Conservation (phyloP, 176 grass and related monocot species). For the Poa annua region DNA sequence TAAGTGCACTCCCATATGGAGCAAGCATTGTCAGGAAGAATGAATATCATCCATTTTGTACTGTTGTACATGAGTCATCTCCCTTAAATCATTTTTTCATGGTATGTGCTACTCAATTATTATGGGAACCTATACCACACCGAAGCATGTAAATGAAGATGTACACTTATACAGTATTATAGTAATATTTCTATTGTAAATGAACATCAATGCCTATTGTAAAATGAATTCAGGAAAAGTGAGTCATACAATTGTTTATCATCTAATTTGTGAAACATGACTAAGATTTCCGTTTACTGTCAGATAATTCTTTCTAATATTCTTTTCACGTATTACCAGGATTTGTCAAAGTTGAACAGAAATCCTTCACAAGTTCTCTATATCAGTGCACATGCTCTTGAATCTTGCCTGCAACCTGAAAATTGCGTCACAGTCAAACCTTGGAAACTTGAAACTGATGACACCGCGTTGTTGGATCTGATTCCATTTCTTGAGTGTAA, state of each 20-base stretch:
- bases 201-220: not conserved
- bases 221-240: not conserved
- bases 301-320: constrained; percentile 26
- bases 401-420: constrained; percentile 73
- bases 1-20: constrained; percentile 29
- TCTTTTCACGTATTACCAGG: constrained; percentile 53
- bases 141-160: constrained; percentile 23
- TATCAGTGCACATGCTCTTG: constrained; percentile 72
- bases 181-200: constrained; percentile 22
- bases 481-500: constrained; percentile 99
- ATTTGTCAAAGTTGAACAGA: constrained; percentile 94
- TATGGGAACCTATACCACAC: constrained; percentile 4
- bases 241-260: not conserved
- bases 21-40: constrained; percentile 6
- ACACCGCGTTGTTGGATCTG: constrained; percentile 88
- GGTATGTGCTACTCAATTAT: constrained; percentile 12
- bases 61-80: constrained; percentile 17
- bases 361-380: constrained; percentile 80
- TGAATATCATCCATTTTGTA: constrained; percentile 29
- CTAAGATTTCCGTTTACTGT: constrained; percentile 1
- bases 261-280: not conserved
- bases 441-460: constrained; percentile 83
- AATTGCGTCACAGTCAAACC: constrained; percentile 77
- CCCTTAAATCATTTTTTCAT: constrained; percentile 23
- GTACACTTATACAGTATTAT: not conserved